Evolutionary conservation across 805 yeast genomes (phyloP), one percentile per base, ranked within the genome.

Genomic region (Metschnikowia orientalis): DNA sequence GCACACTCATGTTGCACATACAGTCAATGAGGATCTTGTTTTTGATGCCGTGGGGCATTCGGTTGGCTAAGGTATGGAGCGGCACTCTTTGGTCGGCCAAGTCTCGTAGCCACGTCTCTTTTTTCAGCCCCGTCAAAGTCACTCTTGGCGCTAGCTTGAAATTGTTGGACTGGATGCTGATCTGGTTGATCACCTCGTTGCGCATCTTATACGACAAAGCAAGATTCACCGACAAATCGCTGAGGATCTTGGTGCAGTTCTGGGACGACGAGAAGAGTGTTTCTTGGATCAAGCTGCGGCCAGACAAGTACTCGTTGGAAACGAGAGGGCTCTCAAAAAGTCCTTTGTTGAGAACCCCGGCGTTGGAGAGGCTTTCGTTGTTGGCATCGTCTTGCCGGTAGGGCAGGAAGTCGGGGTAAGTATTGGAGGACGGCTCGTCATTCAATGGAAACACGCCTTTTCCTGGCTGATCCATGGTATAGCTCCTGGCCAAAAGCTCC

Each of bases 31-130:
- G 63, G 1, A 72, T 69, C 44, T 77, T 75, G 52, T 85, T 83
- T 43, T 89, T 67, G 14, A 89, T 74, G 0, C 97, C 97, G 54
- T 90, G 96, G 0, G 98, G 97, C 6, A 90, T 73, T 12, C 88
- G 84, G 34, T 84, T 69, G 2, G 92, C 73, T 4, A 89, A 71
- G 38, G 73, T 75, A 26, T 73, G 67, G 30, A 90, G 61, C 1
- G 95, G 83, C 0, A 81, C 68, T 12, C 64, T 58, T 0, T 81
- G 72, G 32, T 82, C 70, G 3, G 92, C 85, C 32, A 90, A 66
- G 49, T 87, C 95, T 32, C 71, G 72, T 28, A 90, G 63, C 98
- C 98, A 90, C 2, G 78, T 65, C 40, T 86, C 95, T 38, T 81
- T 72, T 53, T 85, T 84, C 50, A 79, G 81, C 39, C 89, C 95